A percentile compares a stretch with the other conserved stretches of the same genome.
Evolutionary conservation across 2,329 filamentous ascomycete species (phyloP).

Genomic region (Sporothrix variecibatus): DNA sequence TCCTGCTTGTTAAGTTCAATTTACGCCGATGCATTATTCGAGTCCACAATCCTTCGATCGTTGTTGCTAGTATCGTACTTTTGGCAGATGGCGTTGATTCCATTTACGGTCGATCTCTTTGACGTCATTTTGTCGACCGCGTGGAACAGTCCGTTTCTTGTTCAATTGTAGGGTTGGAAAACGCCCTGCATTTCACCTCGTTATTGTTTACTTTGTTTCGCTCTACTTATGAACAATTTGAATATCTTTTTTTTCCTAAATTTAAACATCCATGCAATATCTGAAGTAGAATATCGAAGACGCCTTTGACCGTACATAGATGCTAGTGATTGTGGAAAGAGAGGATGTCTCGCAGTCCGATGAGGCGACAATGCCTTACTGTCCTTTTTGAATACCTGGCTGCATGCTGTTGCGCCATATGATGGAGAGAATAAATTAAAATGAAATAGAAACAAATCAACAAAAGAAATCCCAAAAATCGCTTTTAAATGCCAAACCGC

Average conservation of each 20-base stretch:
- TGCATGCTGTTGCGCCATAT: neutral
- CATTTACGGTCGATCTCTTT: neutral
- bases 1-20: neutral
- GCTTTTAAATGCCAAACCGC: conserved; percentile 19
- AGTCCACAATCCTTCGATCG: neutral
- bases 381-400: neutral
- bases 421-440: neutral
- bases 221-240: neutral
- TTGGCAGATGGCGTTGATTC: neutral
- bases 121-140: neutral
- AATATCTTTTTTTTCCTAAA: neutral
- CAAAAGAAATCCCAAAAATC: neutral
- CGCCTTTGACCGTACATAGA: neutral
- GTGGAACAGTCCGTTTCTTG: conserved; percentile 5
- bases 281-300: neutral
- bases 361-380: neutral
- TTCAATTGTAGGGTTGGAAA: neutral
- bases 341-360: neutral
- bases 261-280: neutral
- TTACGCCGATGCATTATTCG: neutral
- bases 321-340: neutral
- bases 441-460: neutral
- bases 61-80: neutral
- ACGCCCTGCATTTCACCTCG: neutral
- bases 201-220: neutral